Conservation (phyloP, 305 asterid genomes). For the Fraxinus latifolia region DNA sequence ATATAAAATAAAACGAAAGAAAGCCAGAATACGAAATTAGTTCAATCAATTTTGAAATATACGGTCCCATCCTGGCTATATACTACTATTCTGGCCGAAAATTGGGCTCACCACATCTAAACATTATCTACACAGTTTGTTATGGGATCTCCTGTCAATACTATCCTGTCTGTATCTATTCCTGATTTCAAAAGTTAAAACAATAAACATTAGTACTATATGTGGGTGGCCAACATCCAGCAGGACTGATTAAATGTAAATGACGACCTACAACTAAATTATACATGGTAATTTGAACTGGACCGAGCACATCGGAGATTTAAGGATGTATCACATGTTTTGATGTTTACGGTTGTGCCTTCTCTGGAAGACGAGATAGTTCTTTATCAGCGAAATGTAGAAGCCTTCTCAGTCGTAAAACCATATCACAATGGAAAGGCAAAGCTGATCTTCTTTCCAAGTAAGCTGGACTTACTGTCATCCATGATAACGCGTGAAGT, state of each 20-base stretch:
- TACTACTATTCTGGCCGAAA: background rate
- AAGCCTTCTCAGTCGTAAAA: slow-evolving; percentile 82
- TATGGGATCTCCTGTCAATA: slow-evolving; percentile 22
- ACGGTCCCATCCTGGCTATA: background rate
- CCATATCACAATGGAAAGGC: slow-evolving; percentile 96
- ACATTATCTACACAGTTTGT: slow-evolving; percentile 30
- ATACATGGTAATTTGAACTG: slow-evolving; percentile 20
- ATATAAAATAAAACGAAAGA: background rate
- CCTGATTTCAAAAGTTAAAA: slow-evolving; percentile 8
- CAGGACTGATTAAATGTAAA: slow-evolving; percentile 12
- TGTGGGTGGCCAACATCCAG: slow-evolving; percentile 10
- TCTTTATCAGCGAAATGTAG: slow-evolving; percentile 93
- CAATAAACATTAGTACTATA: slow-evolving; percentile 14
- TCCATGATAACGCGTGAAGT: slow-evolving; percentile 93
- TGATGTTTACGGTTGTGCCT: slow-evolving; percentile 34
- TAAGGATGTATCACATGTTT: background rate
- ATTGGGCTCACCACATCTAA: background rate
- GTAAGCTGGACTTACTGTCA: slow-evolving; percentile 91
- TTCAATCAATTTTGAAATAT: background rate
- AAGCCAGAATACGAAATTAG: background rate
- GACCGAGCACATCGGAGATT: background rate
- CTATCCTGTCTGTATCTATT: slow-evolving; percentile 7
- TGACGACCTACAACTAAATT: slow-evolving; percentile 19
- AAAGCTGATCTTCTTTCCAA: slow-evolving; percentile 82
- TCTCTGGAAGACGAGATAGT: slow-evolving; percentile 68